phyloP scores from a whole-genome alignment of 1,284 basidiomycete genomes.

The Thelephora terrestris region DNA sequence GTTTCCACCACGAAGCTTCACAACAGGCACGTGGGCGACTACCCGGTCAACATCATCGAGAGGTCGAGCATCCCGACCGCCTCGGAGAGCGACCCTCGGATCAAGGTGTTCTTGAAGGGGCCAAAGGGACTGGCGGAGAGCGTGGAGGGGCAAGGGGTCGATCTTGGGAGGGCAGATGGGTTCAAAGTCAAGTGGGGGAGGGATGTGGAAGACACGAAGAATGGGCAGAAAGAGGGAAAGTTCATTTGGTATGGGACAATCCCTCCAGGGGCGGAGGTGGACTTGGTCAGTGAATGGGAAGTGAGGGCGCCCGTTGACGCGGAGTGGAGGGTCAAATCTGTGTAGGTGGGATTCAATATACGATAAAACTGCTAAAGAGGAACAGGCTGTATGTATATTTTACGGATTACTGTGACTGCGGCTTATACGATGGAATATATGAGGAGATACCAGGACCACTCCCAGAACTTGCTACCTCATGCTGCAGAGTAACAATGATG shows the following conservation, averaged over 20 bases:
- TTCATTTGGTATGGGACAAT: slow-evolving; percentile 20
- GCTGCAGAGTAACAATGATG: too few relatives aligned
- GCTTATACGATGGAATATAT: too few relatives aligned
- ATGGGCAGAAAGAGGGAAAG: slow-evolving; percentile 18
- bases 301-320: slow-evolving; percentile 34
- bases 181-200: slow-evolving; percentile 11
- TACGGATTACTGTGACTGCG: too few relatives aligned
- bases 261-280: slow-evolving; percentile 24
- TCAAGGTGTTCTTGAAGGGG: slow-evolving; percentile 36
- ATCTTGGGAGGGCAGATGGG: not conserved
- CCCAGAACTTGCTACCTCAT: too few relatives aligned
- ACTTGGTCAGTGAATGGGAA: slow-evolving; percentile 39
- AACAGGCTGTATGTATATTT: too few relatives aligned
- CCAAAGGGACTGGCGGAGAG: slow-evolving; percentile 37
- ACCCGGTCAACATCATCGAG: slow-evolving; percentile 35
- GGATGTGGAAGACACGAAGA: slow-evolving; percentile 9
- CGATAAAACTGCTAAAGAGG: too few relatives aligned
- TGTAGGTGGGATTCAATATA: too few relatives aligned
- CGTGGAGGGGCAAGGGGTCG: slow-evolving; percentile 24
- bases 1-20: slow-evolving; percentile 33
- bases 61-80: slow-evolving; percentile 16
- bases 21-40: slow-evolving; percentile 37
- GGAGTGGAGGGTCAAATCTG: slow-evolving; percentile 11
- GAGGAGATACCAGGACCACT: too few relatives aligned
- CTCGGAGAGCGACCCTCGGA: slow-evolving; percentile 19